Evolutionary conservation across 164 flowering plant genomes (phyloP).

Genomic region (Annona cherimola): DNA sequence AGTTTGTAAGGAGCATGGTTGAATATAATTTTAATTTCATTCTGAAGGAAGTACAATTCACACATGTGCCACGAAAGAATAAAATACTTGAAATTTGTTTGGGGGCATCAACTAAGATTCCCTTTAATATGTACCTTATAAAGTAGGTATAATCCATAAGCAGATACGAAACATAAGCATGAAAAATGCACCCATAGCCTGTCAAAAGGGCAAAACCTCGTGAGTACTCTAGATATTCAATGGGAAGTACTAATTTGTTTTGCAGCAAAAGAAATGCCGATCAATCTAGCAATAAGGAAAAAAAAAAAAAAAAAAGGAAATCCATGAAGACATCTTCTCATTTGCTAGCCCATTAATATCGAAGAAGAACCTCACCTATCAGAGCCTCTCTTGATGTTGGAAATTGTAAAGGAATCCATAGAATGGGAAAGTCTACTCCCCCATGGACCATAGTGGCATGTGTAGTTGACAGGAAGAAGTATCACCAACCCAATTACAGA

Average conservation of each 20-base stretch:
- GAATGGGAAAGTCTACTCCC: slow-evolving; percentile 22
- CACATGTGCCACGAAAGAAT: background rate
- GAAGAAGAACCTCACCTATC: slow-evolving; percentile 37
- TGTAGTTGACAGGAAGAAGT: slow-evolving; percentile 73
- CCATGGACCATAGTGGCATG: slow-evolving; percentile 25
- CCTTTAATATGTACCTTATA: slow-evolving; percentile 42
- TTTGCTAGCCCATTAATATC: background rate
- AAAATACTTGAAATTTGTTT: background rate
- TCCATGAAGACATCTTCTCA: too few species aligned
- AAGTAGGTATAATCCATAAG: slow-evolving; percentile 60
- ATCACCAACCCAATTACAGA: slow-evolving; percentile 61
- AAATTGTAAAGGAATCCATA: slow-evolving; percentile 66
- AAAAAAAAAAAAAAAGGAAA: too few species aligned
- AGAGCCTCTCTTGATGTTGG: slow-evolving; percentile 64
- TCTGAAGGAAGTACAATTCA: too few species aligned
- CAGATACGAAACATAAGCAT: slow-evolving; percentile 64
- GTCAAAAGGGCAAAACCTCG: slow-evolving; percentile 9
- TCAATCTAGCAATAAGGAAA: too few species aligned
- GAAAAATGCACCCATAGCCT: slow-evolving; percentile 95
- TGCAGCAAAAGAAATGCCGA: background rate
- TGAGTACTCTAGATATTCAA: background rate
- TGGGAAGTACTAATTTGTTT: background rate
- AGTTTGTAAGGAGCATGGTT: too few species aligned
- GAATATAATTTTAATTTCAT: too few species aligned
- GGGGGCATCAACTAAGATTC: too few species aligned